phyloP scores from a whole-genome alignment of 1,284 basidiomycete species.

The Ganoderma lucidum region DNA sequence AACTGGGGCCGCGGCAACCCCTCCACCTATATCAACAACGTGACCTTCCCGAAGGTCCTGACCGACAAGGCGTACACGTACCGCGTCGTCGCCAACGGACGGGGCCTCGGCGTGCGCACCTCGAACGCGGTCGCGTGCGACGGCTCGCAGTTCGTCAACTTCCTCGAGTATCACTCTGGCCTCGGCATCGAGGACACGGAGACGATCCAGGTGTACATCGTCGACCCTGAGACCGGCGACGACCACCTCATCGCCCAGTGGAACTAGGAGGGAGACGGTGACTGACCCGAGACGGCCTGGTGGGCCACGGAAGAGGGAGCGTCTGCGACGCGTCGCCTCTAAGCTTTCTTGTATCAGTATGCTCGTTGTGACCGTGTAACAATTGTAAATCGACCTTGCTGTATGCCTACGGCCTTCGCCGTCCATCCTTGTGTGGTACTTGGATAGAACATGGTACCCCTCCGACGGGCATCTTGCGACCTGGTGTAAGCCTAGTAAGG shows the following conservation, averaged over 20 bases:
- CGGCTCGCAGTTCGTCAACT: slow-evolving; percentile 36
- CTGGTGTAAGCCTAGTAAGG: too few relatives aligned
- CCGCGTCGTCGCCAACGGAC: slow-evolving; percentile 28
- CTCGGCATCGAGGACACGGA: slow-evolving; percentile 22
- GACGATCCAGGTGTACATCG: slow-evolving; percentile 31
- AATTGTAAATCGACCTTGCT: not conserved
- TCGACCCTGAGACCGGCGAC: slow-evolving; percentile 26
- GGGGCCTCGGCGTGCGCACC: slow-evolving; percentile 31
- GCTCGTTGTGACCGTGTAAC: not conserved
- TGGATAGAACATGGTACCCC: too few relatives aligned
- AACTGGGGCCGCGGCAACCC: slow-evolving; percentile 35
- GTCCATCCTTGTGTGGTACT: not conserved
- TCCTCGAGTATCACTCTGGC: slow-evolving; percentile 35
- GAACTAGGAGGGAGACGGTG: slow-evolving; percentile 14
- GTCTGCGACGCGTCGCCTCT: not conserved
- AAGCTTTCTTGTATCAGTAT: not conserved
- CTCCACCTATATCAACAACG: slow-evolving; percentile 30
- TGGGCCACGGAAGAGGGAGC: not conserved
- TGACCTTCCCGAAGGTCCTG: slow-evolving; percentile 32
- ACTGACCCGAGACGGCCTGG: not conserved
- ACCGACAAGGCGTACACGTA: slow-evolving; percentile 32
- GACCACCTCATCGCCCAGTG: slow-evolving; percentile 30
- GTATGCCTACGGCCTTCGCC: not conserved
- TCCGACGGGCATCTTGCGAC: too few relatives aligned
- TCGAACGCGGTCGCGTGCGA: slow-evolving; percentile 22